Evolutionary conservation across 495 filamentous ascomycete genomes (phyloP).

Genomic region (Daldinia childiae): DNA sequence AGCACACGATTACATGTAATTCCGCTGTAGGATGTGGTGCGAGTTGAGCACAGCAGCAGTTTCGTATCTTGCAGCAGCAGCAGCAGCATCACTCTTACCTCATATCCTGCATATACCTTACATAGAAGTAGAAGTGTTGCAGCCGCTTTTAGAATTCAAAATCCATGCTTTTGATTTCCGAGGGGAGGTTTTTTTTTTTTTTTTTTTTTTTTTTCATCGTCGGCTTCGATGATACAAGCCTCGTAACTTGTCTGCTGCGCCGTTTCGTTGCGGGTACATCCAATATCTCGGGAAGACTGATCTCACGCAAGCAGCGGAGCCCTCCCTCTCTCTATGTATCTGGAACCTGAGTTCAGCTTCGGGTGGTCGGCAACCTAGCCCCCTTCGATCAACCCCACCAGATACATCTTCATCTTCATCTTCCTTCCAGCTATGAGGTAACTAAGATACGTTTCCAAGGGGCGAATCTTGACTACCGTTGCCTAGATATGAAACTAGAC

Average conservation of each 20-base stretch:
- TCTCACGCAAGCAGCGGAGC: background rate
- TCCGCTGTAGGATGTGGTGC: conserved; percentile 2
- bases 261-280: conserved; percentile 1
- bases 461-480: conserved; percentile 14
- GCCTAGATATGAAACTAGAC: conserved; percentile 30
- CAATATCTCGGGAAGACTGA: conserved; percentile 5
- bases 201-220: background rate
- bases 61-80: no score
- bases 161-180: background rate
- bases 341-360: conserved; percentile 24
- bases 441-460: conserved; percentile 12
- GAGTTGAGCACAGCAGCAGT: conserved; percentile 7
- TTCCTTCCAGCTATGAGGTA: background rate
- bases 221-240: no score
- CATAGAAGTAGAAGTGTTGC: background rate
- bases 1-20: conserved; percentile 8
- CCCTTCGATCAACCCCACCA: conserved; percentile 32
- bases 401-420: background rate
- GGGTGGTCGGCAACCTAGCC: conserved; percentile 26
- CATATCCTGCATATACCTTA: no score
- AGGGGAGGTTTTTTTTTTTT: background rate
- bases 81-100: no score
- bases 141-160: background rate
- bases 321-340: no score
- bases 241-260: background rate